These are phyloP conservation scores for Colletotrichum tropicale DNA, from an alignment of 2,329 filamentous ascomycete species.

Conservation along the genomic window DNA sequence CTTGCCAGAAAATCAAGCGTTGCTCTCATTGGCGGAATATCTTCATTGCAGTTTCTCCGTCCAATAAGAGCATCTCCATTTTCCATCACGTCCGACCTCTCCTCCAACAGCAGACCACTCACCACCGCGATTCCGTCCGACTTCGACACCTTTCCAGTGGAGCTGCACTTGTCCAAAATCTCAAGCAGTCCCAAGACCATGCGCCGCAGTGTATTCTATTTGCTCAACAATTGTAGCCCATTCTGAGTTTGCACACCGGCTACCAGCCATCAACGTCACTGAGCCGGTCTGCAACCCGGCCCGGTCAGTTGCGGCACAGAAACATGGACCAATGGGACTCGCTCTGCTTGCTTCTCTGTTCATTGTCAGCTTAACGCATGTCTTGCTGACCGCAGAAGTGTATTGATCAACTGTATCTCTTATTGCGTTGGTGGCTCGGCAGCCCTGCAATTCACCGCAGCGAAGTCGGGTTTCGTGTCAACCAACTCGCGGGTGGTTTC, in stretches of 20 bases:
- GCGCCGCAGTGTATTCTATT: not conserved
- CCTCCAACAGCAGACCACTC: not conserved
- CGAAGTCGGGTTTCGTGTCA: not conserved
- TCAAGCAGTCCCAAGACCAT: not conserved
- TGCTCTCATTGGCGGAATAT: constrained; percentile 11
- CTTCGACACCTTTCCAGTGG: not conserved
- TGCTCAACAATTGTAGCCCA: not conserved
- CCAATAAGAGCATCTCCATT: not conserved
- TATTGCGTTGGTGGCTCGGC: not conserved
- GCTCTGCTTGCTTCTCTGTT: not conserved
- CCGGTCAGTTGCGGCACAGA: not conserved
- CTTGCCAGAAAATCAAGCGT: not conserved
- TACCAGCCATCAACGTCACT: not conserved
- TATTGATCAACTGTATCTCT: not conserved
- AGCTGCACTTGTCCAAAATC: not conserved
- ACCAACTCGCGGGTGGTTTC: not conserved
- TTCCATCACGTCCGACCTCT: not conserved
- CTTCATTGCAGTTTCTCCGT: constrained; percentile 2
- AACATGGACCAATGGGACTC: not conserved
- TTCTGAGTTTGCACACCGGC: not conserved
- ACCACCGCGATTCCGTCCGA: not conserved
- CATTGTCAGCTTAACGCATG: not conserved
- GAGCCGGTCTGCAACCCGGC: not conserved
- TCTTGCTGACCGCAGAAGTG: not conserved
- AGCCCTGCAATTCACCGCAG: not conserved